A percentile compares a stretch with the other conserved stretches of the same genome.
These are phyloP conservation scores for Pichia sp. DNA, from an alignment of 1,139 yeast species.

Conservation along the genomic window DNA sequence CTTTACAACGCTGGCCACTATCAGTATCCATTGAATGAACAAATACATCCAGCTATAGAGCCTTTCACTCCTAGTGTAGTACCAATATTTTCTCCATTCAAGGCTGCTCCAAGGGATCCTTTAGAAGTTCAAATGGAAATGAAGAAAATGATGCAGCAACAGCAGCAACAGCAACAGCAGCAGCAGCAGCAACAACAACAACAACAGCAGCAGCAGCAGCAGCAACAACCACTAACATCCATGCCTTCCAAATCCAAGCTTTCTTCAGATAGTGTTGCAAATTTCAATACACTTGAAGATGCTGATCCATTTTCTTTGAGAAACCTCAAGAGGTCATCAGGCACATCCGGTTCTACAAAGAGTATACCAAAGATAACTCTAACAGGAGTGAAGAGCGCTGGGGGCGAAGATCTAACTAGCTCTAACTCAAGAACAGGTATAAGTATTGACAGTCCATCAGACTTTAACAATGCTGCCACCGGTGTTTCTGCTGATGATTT, in stretches of 20 bases:
- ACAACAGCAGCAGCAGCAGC: slow-evolving; percentile 4
- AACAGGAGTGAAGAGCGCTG: background rate
- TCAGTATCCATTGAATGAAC: slow-evolving; percentile 26
- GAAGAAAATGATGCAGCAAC: slow-evolving; percentile 11
- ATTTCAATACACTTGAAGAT: slow-evolving; percentile 7
- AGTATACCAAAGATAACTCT: slow-evolving; percentile 8
- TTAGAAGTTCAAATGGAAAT: slow-evolving; percentile 21
- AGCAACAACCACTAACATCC: background rate
- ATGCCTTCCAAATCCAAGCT: background rate
- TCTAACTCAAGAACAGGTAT: background rate
- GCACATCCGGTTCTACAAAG: slow-evolving; percentile 3
- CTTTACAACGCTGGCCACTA: slow-evolving; percentile 31
- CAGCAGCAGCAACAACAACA: slow-evolving; percentile 9
- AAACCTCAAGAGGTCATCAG: slow-evolving; percentile 8
- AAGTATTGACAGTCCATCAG: background rate
- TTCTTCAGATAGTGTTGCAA: slow-evolving; percentile 4
- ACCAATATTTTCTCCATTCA: slow-evolving; percentile 31
- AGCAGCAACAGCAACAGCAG: slow-evolving; percentile 18
- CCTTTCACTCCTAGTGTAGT: slow-evolving; percentile 30
- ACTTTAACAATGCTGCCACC: background rate
- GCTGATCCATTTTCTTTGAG: slow-evolving; percentile 15
- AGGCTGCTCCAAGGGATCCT: slow-evolving; percentile 24
- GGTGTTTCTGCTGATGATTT: background rate
- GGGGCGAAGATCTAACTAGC: background rate
- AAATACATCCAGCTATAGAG: slow-evolving; percentile 27